phyloP scores from a whole-genome alignment of 1,284 basidiomycete genomes.

The Vanrija humicola region DNA sequence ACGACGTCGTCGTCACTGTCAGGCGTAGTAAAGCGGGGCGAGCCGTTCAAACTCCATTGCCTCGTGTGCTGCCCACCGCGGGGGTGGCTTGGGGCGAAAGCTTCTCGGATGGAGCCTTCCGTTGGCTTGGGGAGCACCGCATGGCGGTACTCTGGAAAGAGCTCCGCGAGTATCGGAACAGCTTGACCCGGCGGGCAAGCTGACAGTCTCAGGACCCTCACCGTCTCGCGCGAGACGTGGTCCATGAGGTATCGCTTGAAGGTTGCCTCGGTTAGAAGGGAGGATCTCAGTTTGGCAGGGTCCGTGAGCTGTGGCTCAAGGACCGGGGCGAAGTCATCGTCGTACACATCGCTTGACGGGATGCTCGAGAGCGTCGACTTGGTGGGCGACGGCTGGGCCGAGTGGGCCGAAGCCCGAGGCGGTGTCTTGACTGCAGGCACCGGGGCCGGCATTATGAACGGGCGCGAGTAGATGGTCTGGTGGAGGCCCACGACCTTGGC shows the following conservation, averaged over 20 bases:
- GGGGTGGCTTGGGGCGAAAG: neutral
- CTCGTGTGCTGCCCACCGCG: neutral
- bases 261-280: constrained; percentile 33
- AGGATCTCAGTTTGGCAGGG: constrained; percentile 28
- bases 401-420: neutral
- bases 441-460: constrained; percentile 26
- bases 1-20: neutral
- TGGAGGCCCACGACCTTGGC: constrained; percentile 25
- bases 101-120: neutral
- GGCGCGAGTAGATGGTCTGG: constrained; percentile 26
- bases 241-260: constrained; percentile 43
- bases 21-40: too few relatives aligned
- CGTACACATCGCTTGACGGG: constrained; percentile 18
- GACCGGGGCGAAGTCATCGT: constrained; percentile 1
- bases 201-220: neutral
- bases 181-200: neutral
- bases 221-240: constrained; percentile 29
- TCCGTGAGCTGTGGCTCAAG: constrained; percentile 26
- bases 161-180: constrained; percentile 3
- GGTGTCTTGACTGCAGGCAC: neutral
- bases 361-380: constrained; percentile 5
- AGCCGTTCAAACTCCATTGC: neutral
- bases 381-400: constrained; percentile 1
- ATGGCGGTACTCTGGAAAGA: constrained; percentile 17
- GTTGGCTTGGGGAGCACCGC: neutral